Percentiles rank a stretch among this genome's conserved stretches.
Conservation (phyloP, 345 rosid genomes). For the Cochlearia excelsa region DNA sequence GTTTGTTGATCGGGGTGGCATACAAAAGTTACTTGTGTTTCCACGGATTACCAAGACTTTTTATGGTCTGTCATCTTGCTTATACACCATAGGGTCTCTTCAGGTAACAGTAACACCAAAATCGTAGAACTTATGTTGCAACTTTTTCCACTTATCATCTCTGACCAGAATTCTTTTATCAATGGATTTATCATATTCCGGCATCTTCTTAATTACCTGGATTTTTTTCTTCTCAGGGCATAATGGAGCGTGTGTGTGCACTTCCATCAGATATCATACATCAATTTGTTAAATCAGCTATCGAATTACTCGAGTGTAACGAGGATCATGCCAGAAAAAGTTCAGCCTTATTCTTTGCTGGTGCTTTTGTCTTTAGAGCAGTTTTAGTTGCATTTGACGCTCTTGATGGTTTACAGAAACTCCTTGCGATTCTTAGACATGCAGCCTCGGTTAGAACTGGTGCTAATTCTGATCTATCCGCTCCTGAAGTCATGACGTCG, state of each 20-base stretch:
- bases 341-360: slow-evolving; percentile 88
- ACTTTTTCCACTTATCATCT: slow-evolving; percentile 9
- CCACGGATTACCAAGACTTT: slow-evolving; percentile 70
- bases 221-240: slow-evolving; percentile 48
- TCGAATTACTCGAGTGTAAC: slow-evolving; percentile 77
- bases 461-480: slow-evolving; percentile 75
- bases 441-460: slow-evolving; percentile 96
- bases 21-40: slow-evolving; percentile 84
- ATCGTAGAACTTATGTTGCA: not conserved
- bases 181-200: not conserved
- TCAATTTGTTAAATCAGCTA: slow-evolving; percentile 83
- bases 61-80: slow-evolving; percentile 92
- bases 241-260: slow-evolving; percentile 98
- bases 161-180: not conserved
- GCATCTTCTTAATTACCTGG: no score
- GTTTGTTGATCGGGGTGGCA: slow-evolving; percentile 95
- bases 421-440: slow-evolving; percentile 67
- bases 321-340: slow-evolving; percentile 94
- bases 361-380: slow-evolving; percentile 95
- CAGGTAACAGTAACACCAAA: slow-evolving; percentile 54
- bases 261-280: slow-evolving; percentile 76
- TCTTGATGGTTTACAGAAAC: slow-evolving; percentile 80
- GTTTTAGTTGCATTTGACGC: slow-evolving; percentile 95
- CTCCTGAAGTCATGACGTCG: slow-evolving; percentile 79
- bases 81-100: slow-evolving; percentile 82